These are phyloP conservation scores for Alloteropsis angusta DNA, from an alignment of 202 grass and related monocot genomes.

Conservation along the genomic window DNA sequence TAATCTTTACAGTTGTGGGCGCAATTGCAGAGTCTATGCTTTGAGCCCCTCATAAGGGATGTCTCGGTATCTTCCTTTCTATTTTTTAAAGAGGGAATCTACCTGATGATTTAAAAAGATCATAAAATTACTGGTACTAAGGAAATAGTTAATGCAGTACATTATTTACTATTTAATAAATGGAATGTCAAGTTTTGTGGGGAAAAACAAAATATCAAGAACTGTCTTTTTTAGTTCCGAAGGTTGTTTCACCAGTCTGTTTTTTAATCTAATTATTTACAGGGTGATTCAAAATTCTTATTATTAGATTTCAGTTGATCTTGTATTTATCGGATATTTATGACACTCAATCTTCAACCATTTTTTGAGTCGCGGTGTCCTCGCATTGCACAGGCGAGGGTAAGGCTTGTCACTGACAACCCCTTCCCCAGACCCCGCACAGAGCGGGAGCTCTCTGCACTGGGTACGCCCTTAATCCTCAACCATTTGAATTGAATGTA, in stretches of 20 bases:
- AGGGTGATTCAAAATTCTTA: not conserved
- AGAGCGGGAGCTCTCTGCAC: no score
- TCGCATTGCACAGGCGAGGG: no score
- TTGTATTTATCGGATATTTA: constrained; percentile 4
- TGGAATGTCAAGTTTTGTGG: not conserved
- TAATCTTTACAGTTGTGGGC: constrained; percentile 8
- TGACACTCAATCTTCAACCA: not conserved
- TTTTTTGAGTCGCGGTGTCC: no score
- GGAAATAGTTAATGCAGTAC: not conserved
- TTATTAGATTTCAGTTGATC: not conserved
- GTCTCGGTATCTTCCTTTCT: not conserved
- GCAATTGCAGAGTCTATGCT: constrained; percentile 10
- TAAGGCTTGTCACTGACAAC: no score
- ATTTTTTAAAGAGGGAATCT: not conserved
- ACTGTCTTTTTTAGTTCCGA: not conserved
- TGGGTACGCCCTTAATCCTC: no score
- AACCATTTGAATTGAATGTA: constrained; percentile 7
- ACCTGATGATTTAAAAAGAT: no score
- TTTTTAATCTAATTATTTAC: not conserved
- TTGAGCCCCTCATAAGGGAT: not conserved
- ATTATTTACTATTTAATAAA: not conserved
- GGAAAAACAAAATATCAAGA: not conserved
- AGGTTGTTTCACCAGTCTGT: not conserved
- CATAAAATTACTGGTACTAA: not conserved
- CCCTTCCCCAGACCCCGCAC: no score